A percentile compares a stretch with the other conserved stretches of the same genome.
These are phyloP conservation scores for Eucalyptus curtisii DNA, from an alignment of 345 rosid species.

Conservation along the genomic window DNA sequence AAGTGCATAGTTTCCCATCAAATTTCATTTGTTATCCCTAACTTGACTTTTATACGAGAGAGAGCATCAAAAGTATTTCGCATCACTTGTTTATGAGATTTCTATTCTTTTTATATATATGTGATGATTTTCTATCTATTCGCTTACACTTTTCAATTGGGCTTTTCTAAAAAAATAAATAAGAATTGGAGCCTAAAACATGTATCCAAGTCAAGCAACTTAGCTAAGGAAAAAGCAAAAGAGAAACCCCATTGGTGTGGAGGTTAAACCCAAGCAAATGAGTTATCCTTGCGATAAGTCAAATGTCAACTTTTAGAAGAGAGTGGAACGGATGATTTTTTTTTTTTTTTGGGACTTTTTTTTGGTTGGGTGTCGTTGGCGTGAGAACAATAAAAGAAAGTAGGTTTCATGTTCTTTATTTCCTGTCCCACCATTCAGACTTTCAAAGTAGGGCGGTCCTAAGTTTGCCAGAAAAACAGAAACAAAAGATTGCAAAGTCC, in stretches of 20 bases:
- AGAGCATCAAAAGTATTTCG: not conserved
- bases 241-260: not conserved
- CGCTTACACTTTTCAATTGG: not conserved
- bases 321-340: not conserved
- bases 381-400: not conserved
- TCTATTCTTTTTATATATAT: not conserved
- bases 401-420: not conserved
- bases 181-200: not conserved
- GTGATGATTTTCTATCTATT: not conserved
- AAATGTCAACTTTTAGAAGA: not conserved
- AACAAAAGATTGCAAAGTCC: not conserved
- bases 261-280: not conserved
- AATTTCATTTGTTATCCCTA: not conserved
- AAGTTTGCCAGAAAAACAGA: not conserved
- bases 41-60: not conserved
- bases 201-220: not conserved
- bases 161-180: not conserved
- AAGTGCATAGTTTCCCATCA: not conserved
- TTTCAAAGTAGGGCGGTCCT: not conserved
- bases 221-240: not conserved
- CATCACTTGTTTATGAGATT: not conserved
- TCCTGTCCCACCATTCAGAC: not conserved
- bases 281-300: not conserved
- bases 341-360: not conserved
- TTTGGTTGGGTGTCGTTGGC: not conserved